Percentiles rank a stretch among this genome's conserved stretches.
Conservation (phyloP, 805 yeast species). For the Myxozyma udenii region DNA sequence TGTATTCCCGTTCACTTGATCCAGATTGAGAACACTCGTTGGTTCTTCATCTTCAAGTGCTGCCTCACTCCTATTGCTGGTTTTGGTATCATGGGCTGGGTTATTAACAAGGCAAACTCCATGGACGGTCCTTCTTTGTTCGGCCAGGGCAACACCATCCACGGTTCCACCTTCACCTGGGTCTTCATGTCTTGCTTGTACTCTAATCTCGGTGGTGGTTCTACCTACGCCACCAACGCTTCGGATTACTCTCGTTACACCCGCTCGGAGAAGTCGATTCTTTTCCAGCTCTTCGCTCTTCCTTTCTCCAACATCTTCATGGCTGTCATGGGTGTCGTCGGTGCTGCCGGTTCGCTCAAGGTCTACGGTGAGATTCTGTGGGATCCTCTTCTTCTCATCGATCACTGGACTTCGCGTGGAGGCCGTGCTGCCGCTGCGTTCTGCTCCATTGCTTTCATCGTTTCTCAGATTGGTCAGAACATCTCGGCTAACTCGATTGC, state of each 20-base stretch:
- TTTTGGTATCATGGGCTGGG: conserved; percentile 33
- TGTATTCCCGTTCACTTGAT: conserved; percentile 41
- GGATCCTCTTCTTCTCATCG: conserved; percentile 47
- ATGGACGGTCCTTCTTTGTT: conserved; percentile 57
- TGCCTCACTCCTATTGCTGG: conserved; percentile 29
- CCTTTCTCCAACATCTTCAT: conserved; percentile 39
- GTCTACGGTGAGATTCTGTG: conserved; percentile 45
- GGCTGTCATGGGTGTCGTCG: conserved; percentile 32
- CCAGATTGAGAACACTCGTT: conserved; percentile 25
- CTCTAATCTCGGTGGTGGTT: conserved; percentile 25
- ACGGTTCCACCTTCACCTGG: conserved; percentile 72
- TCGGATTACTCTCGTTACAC: conserved; percentile 51
- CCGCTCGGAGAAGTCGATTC: conserved; percentile 41
- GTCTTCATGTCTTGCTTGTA: conserved; percentile 64
- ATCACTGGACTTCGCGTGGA: conserved; percentile 44
- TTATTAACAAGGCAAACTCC: conserved; percentile 65
- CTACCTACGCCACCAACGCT: conserved; percentile 49
- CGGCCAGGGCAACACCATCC: conserved; percentile 46
- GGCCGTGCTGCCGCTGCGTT: conserved; percentile 79
- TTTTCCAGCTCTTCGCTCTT: conserved; percentile 50
- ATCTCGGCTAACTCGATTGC: conserved; percentile 57
- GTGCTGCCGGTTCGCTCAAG: conserved; percentile 35
- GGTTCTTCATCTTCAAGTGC: conserved; percentile 28
- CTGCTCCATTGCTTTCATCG: conserved; percentile 63
- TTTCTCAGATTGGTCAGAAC: conserved; percentile 77